These are phyloP conservation scores for Themeda triandra DNA, from an alignment of 176 grass and related monocot species.

Conservation along the genomic window DNA sequence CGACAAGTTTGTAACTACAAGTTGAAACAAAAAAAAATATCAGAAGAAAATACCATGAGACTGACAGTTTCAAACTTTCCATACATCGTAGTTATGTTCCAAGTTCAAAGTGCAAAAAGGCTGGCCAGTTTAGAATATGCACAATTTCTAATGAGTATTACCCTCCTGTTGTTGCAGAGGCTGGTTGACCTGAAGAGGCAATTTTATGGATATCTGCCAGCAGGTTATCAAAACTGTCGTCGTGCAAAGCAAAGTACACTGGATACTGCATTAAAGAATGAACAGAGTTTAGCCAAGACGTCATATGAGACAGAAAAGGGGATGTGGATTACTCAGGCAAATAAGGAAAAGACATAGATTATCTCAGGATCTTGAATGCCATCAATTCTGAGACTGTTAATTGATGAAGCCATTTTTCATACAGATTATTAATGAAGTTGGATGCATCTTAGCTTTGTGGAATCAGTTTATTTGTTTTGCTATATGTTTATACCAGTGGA, in stretches of 20 bases:
- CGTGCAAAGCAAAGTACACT: slow-evolving; percentile 81
- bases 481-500: not conserved
- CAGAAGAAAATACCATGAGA: slow-evolving; percentile 18
- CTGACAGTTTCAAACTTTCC: not conserved
- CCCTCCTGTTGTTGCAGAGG: slow-evolving; percentile 86
- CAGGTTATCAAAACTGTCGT: slow-evolving; percentile 60
- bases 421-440: not conserved
- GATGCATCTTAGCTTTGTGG: not conserved
- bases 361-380: not conserved
- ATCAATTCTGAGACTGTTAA: not conserved
- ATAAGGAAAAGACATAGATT: not conserved
- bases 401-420: not conserved
- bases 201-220: slow-evolving; percentile 76
- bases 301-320: not conserved
- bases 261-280: slow-evolving; percentile 72
- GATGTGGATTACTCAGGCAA: slow-evolving; percentile 3
- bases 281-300: slow-evolving; percentile 12
- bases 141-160: slow-evolving; percentile 43
- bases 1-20: slow-evolving; percentile 83
- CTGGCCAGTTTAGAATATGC: not conserved
- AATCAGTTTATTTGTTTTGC: not conserved
- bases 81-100: not conserved
- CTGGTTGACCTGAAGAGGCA: slow-evolving; percentile 64
- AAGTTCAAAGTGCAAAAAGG: not conserved
- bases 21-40: slow-evolving; percentile 18